Conservation (phyloP, 73 alveolate species). For the Symbiodinium natans region DNA sequence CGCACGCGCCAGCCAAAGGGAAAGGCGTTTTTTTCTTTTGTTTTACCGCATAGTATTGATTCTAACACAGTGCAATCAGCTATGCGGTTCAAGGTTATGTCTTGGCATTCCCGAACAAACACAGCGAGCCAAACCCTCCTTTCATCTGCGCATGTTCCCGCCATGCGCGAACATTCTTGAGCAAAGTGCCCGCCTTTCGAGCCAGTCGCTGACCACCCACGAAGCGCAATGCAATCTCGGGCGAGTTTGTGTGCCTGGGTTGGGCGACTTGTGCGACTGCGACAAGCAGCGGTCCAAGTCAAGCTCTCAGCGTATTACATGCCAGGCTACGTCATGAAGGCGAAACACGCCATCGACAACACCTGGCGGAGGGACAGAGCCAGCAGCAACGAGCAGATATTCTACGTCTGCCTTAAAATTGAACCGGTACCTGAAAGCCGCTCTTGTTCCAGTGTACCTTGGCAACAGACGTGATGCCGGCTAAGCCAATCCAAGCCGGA, state of each 20-base stretch:
- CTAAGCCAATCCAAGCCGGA: too few relatives aligned
- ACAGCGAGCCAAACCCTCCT: too few relatives aligned
- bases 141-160: too few relatives aligned
- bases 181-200: too few relatives aligned
- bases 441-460: background rate
- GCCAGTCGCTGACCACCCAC: conserved; percentile 31
- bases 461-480: too few relatives aligned
- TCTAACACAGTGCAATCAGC: too few relatives aligned
- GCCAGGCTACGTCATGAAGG: conserved; percentile 31
- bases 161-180: too few relatives aligned
- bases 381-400: background rate
- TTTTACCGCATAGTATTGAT: too few relatives aligned
- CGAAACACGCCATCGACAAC: conserved; percentile 80
- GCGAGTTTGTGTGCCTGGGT: conserved; percentile 64
- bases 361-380: background rate
- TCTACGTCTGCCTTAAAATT: background rate
- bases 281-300: background rate
- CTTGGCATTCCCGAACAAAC: too few relatives aligned
- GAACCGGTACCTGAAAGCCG: conserved; percentile 33
- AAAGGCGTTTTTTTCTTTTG: too few relatives aligned
- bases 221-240: conserved; percentile 78
- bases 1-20: too few relatives aligned
- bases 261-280: background rate
- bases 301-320: background rate
- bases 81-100: too few relatives aligned